Conservation (phyloP, 805 yeast genomes). For the Zygosaccharomyces gambellarensis region DNA sequence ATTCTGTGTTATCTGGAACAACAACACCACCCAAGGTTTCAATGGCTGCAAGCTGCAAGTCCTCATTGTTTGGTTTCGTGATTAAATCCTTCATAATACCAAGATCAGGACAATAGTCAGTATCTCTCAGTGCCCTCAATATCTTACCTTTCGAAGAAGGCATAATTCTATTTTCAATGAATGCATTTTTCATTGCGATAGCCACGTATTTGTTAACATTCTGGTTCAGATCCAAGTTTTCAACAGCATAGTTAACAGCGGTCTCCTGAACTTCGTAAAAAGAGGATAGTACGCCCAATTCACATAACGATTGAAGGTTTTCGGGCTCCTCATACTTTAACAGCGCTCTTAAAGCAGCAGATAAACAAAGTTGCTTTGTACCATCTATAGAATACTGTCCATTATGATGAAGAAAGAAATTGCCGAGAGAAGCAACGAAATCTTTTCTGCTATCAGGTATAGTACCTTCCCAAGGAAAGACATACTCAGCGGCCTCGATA, state of each 20-base stretch:
- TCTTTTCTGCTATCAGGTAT: neutral
- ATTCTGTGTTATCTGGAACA: slow-evolving; percentile 14
- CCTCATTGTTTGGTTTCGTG: slow-evolving; percentile 39
- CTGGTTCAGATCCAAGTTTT: neutral
- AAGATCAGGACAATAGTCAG: slow-evolving; percentile 19
- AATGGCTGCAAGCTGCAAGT: slow-evolving; percentile 44
- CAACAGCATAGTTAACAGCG: slow-evolving; percentile 36
- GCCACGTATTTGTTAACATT: slow-evolving; percentile 8
- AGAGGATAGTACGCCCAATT: slow-evolving; percentile 37
- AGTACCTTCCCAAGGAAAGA: slow-evolving; percentile 9
- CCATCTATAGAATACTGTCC: slow-evolving; percentile 39
- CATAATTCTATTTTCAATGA: slow-evolving; percentile 35
- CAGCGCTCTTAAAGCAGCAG: slow-evolving; percentile 33
- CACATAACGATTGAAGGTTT: slow-evolving; percentile 28
- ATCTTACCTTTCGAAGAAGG: slow-evolving; percentile 43
- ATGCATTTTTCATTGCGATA: slow-evolving; percentile 21
- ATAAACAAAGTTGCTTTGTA: slow-evolving; percentile 44
- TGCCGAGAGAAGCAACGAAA: slow-evolving; percentile 28
- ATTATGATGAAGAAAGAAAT: slow-evolving; percentile 37
- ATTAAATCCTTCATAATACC: slow-evolving; percentile 23
- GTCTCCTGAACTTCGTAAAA: slow-evolving; percentile 44
- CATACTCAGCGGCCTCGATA: slow-evolving; percentile 24
- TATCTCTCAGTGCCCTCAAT: slow-evolving; percentile 33
- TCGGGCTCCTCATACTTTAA: slow-evolving; percentile 21
- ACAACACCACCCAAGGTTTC: slow-evolving; percentile 49